Conservation (phyloP, 345 rosid species). For the Camelina laxa region DNA sequence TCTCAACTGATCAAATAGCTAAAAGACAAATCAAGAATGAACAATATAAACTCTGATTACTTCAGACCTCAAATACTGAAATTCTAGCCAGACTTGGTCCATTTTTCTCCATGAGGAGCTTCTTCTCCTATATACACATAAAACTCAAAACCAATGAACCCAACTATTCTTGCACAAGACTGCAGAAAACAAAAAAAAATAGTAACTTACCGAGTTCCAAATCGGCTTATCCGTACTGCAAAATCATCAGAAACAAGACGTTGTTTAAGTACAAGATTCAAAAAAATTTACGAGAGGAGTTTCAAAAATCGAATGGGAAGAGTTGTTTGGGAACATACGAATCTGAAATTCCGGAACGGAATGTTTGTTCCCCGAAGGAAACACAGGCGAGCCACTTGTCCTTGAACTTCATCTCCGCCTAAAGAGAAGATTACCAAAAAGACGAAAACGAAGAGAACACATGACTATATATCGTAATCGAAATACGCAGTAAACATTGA, state of each 20-base stretch:
- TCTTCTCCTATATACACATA: constrained; percentile 65
- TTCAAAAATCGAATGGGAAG: neutral
- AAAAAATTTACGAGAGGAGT: neutral
- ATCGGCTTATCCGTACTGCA: constrained; percentile 86
- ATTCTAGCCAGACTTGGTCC: constrained; percentile 85
- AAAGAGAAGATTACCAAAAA: constrained; percentile 15
- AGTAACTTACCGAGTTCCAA: constrained; percentile 82
- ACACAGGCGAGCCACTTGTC: constrained; percentile 95
- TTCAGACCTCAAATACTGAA: constrained; percentile 83
- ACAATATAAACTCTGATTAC: constrained; percentile 3
- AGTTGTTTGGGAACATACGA: constrained; percentile 51
- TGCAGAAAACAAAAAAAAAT: neutral
- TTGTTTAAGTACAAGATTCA: neutral
- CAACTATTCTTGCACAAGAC: neutral
- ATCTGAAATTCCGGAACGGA: constrained; percentile 70
- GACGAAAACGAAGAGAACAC: neutral
- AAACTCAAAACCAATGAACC: neutral
- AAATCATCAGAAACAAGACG: constrained; percentile 39
- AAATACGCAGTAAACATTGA: neutral
- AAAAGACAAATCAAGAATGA: constrained; percentile 21
- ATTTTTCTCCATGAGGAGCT: constrained; percentile 79
- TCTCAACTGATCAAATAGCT: constrained; percentile 2
- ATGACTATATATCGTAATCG: constrained; percentile 1
- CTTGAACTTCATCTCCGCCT: constrained; percentile 91
- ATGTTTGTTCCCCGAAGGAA: constrained; percentile 90